Evolutionary conservation across 2,329 filamentous ascomycete species (phyloP).

Genomic region (Aspergillus pseudoviridinutans): DNA sequence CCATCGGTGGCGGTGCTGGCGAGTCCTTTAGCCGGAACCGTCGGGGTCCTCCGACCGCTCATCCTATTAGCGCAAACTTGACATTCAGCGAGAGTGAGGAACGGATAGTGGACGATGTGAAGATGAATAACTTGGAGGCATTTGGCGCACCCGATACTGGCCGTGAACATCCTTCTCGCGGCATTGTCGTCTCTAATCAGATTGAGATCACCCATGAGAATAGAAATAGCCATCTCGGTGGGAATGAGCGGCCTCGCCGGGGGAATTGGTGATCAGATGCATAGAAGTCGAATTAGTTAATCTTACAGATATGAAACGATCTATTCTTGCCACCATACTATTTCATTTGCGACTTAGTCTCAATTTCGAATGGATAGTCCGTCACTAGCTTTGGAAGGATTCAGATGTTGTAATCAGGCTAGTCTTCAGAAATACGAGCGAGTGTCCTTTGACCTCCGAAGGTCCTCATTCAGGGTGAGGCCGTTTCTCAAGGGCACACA

Average conservation of each 20-base stretch:
- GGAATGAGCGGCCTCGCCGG: background rate
- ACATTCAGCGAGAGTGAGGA: slow-evolving; percentile 45
- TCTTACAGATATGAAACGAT: too few species aligned
- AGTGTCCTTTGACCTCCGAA: too few species aligned
- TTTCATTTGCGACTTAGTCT: too few species aligned
- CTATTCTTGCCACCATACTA: too few species aligned
- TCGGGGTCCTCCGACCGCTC: slow-evolving; percentile 28
- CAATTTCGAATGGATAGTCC: too few species aligned
- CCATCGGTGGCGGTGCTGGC: slow-evolving; percentile 22
- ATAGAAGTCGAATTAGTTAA: too few species aligned
- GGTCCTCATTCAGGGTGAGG: too few species aligned
- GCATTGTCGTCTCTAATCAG: slow-evolving; percentile 43
- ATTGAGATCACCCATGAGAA: slow-evolving; percentile 33
- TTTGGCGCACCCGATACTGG: slow-evolving; percentile 10
- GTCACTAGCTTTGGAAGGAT: too few species aligned
- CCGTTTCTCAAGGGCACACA: too few species aligned
- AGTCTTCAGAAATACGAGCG: too few species aligned
- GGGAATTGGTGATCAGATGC: background rate
- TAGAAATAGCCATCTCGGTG: slow-evolving; percentile 3
- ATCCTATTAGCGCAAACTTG: slow-evolving; percentile 34
- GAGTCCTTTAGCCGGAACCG: slow-evolving; percentile 24
- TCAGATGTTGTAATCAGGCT: too few species aligned
- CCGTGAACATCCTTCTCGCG: slow-evolving; percentile 12
- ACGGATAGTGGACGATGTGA: slow-evolving; percentile 43
- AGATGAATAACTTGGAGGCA: slow-evolving; percentile 36